Percentiles rank a stretch among this genome's conserved stretches.
Conservation (phyloP, 371 early-diverging fungal species). For the Phascolomyces articulosus region DNA sequence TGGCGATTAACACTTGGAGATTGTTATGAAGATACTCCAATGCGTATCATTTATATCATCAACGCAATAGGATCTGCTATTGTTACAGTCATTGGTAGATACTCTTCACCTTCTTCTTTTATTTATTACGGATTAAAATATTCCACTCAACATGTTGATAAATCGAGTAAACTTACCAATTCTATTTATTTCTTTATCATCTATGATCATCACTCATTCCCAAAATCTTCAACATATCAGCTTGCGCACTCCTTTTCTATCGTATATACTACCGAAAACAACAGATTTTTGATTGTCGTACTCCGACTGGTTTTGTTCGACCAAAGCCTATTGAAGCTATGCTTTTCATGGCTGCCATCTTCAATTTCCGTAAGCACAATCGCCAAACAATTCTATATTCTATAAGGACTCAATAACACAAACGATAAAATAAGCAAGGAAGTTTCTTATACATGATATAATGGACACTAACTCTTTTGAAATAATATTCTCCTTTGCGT, state of each 20-base stretch:
- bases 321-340: conserved; percentile 45
- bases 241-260: conserved; percentile 18
- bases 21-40: conserved; percentile 24
- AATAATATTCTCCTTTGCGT: not conserved
- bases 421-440: no score
- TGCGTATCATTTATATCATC: conserved; percentile 29
- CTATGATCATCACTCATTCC: no score
- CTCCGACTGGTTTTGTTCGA: conserved; percentile 27
- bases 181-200: not conserved
- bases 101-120: no score
- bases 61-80: conserved; percentile 27
- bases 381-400: no score
- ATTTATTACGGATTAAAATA: no score
- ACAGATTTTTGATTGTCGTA: conserved; percentile 24
- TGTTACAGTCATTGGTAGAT: conserved; percentile 27
- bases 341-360: conserved; percentile 32
- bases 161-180: no score
- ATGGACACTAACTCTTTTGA: no score
- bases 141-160: no score
- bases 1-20: conserved; percentile 33
- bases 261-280: conserved; percentile 23
- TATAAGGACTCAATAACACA: no score
- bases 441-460: no score
- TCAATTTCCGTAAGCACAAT: conserved; percentile 29
- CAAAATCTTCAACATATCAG: no score